Base-by-base conservation (phyloP, 306 rosid genomes). In the Vigna hirtella region DNA sequence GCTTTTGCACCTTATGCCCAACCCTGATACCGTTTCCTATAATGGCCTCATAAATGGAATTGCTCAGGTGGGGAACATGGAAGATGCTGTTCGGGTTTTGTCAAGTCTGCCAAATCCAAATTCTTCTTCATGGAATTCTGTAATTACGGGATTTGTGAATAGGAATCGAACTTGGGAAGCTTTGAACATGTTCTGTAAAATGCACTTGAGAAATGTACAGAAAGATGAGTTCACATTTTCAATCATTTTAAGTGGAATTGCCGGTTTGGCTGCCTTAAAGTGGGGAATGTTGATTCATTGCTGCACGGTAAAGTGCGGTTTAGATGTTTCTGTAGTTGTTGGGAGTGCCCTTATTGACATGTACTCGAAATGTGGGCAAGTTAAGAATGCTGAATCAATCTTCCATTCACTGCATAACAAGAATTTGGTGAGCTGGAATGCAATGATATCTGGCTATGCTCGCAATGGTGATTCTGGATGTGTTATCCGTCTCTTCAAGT, bases 291-390 rank as follows among this genome's bases (percentile, higher is more conserved):
- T 80, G 70, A 78, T 90, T 42, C 93, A 92, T 72, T 88, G 93
- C 83, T 87, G 89, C 64, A 56, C 87, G 9, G 6, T 86, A 5
- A 92, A 90, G 71, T 70, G 52, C 12, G 89, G 92, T 78, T 32
- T 86, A 43, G 91, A 86, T 77, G 14, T 79, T 70, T 92, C 85
- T 6, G 64, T 83, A 10, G 90, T 90, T 4, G 90, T 92, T 64
- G 97, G 92, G 32, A 88, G 89, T 64, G 79, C 97, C 49, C 74
- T 92, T 6, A 82, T 92, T 14, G 90, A 88, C 59, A 86, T 90
- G 97, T 90, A 92, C 87, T 90, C 96, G 59, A 92, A 90, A 78
- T 90, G 97, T 66, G 97, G 97, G 52, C 73, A 63, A 17, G 84
- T 79, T 20, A 73, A 69, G 24, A 22, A 73, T 78, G 89, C 97